phyloP scores from a whole-genome alignment of 495 filamentous ascomycete species.

The Hyphodiscus hymeniophilus region DNA sequence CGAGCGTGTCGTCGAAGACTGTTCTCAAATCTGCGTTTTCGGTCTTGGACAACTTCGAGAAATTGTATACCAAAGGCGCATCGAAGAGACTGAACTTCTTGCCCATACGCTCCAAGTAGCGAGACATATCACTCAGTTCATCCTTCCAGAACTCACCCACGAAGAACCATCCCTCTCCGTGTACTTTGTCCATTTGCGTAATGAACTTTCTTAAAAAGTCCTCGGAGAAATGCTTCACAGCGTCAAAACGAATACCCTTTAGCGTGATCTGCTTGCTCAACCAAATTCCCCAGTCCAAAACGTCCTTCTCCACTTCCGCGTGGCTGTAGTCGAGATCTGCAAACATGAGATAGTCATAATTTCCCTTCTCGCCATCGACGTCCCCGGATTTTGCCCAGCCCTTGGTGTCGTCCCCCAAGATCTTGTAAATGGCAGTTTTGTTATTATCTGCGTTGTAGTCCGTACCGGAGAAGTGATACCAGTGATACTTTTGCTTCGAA shows the following conservation, averaged over 20 bases:
- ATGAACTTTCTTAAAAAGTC: conserved; percentile 56
- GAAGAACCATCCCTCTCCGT: conserved; percentile 50
- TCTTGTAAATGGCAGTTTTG: conserved; percentile 59
- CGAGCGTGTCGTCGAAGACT: conserved; percentile 54
- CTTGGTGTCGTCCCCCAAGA: conserved; percentile 49
- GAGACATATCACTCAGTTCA: conserved; percentile 41
- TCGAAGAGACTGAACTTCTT: conserved; percentile 58
- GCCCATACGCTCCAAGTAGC: conserved; percentile 52
- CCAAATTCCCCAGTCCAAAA: conserved; percentile 61
- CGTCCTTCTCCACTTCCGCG: conserved; percentile 54
- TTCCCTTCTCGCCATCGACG: conserved; percentile 60
- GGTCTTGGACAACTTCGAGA: conserved; percentile 45
- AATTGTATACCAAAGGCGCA: conserved; percentile 57
- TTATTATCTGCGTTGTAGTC: conserved; percentile 55
- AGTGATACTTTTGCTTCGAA: conserved; percentile 55
- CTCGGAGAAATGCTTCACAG: conserved; percentile 62
- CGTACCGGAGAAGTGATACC: conserved; percentile 63
- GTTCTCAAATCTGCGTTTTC: conserved; percentile 48
- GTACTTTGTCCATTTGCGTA: conserved; percentile 36
- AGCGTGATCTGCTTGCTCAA: conserved; percentile 48
- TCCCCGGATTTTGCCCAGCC: conserved; percentile 49
- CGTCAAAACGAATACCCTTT: conserved; percentile 66
- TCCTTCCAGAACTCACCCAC: conserved; percentile 72
- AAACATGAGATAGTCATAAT: conserved; percentile 66
- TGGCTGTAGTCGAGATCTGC: conserved; percentile 60